phyloP scores from a whole-genome alignment of 768 basidiomycete genomes.

The Tulasnella calospora region DNA sequence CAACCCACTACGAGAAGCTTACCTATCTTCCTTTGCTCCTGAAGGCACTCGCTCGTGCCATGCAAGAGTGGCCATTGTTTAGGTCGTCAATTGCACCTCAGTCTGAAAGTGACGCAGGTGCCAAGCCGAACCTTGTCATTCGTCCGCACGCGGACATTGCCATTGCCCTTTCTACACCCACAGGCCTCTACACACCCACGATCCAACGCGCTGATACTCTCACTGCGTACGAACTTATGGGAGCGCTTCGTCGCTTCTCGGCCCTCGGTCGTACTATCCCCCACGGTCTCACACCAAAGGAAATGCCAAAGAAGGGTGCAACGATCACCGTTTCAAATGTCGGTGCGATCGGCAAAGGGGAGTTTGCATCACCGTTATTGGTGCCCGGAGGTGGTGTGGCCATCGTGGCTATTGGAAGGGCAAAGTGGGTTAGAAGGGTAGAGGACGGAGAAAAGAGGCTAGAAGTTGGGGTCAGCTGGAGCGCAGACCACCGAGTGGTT shows the following conservation, averaged over 20 bases:
- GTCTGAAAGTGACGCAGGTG: conserved; percentile 24
- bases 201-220: conserved; percentile 50
- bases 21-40: conserved; percentile 80
- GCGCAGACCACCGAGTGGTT: conserved; percentile 79
- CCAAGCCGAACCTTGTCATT: conserved; percentile 64
- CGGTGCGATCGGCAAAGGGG: conserved; percentile 70
- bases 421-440: conserved; percentile 51
- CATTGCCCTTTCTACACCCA: conserved; percentile 72
- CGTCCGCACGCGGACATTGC: conserved; percentile 71
- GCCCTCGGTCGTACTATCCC: conserved; percentile 65
- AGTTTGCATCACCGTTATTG: conserved; percentile 66
- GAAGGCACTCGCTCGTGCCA: conserved; percentile 73
- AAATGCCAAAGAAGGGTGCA: conserved; percentile 71
- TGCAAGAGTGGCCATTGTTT: conserved; percentile 82
- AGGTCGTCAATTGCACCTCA: conserved; percentile 61
- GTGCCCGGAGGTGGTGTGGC: conserved; percentile 80
- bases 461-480: conserved; percentile 69
- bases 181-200: conserved; percentile 79
- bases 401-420: conserved; percentile 75
- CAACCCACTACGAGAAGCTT: conserved; percentile 56
- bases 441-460: conserved; percentile 48
- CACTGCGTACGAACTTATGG: conserved; percentile 58
- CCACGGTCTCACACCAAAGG: conserved; percentile 54
- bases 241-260: conserved; percentile 55
- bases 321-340: conserved; percentile 80